A percentile compares a stretch with the other conserved stretches of the same genome.
phyloP scores from a whole-genome alignment of 139 green algal species.

The Pseudopediastrum boryanum region DNA sequence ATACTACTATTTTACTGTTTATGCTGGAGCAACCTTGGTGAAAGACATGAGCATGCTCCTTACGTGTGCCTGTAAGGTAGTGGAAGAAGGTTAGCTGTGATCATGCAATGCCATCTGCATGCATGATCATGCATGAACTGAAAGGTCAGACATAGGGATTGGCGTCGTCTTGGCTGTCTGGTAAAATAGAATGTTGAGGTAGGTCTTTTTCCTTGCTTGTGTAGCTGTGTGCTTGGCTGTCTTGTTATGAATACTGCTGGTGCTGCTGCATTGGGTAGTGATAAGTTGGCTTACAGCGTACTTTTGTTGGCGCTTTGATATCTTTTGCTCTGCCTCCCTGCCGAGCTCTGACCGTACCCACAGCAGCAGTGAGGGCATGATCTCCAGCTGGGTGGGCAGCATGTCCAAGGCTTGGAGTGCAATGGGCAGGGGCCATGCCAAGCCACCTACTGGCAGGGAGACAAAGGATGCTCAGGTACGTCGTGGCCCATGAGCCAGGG shows the following conservation, averaged over 20 bases:
- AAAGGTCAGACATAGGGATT: background rate
- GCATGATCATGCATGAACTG: background rate
- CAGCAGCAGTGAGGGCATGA: slow-evolving; percentile 6
- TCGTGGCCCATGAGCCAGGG: too few species aligned
- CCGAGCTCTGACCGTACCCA: background rate
- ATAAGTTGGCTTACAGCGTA: too few species aligned
- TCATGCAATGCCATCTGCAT: background rate
- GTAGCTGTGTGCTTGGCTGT: background rate
- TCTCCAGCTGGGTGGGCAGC: too few species aligned
- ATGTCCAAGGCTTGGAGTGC: too few species aligned
- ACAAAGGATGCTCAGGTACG: too few species aligned
- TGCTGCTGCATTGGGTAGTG: background rate
- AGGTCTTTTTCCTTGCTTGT: background rate
- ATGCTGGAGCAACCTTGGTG: background rate
- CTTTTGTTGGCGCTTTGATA: background rate
- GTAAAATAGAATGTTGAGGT: background rate
- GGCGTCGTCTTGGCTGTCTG: background rate
- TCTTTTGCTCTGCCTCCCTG: background rate
- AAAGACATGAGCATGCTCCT: background rate
- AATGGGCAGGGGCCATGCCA: too few species aligned
- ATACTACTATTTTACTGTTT: background rate
- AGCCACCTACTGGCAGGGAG: too few species aligned
- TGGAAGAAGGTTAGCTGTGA: too few species aligned
- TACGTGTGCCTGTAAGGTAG: background rate
- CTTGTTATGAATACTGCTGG: background rate